These are phyloP conservation scores for Piromyces finnis DNA, from an alignment of 192 early-diverging fungal genomes.

Conservation along the genomic window DNA sequence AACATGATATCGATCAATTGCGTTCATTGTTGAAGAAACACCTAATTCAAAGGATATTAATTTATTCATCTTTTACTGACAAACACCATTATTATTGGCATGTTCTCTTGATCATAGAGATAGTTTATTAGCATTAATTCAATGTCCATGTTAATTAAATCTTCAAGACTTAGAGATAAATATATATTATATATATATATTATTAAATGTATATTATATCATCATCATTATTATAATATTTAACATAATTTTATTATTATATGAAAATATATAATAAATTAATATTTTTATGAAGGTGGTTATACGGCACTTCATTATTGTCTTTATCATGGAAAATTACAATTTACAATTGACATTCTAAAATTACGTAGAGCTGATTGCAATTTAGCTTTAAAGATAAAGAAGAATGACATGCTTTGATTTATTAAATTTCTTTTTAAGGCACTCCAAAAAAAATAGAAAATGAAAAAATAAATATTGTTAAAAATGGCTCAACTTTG, in stretches of 20 bases:
- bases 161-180: conserved; percentile 28
- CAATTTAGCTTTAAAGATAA: conserved; percentile 27
- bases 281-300: too few species aligned
- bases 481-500: neutral
- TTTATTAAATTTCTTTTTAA: conserved; percentile 10
- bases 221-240: too few species aligned
- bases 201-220: too few species aligned
- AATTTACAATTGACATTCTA: conserved; percentile 22
- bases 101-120: neutral
- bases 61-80: neutral
- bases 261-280: too few species aligned
- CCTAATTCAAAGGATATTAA: neutral
- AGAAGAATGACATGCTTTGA: conserved; percentile 26
- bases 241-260: too few species aligned
- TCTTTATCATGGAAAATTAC: conserved; percentile 36
- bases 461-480: neutral
- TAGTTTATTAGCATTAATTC: neutral
- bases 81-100: neutral
- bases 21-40: neutral
- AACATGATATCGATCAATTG: neutral
- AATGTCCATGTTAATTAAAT: conserved; percentile 34
- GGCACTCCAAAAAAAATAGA: neutral
- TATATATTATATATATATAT: neutral
- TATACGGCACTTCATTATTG: conserved; percentile 53
- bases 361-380: conserved; percentile 12